These are phyloP conservation scores for Coniochaeta hoffmannii DNA, from an alignment of 2,329 filamentous ascomycete genomes.

Conservation along the genomic window DNA sequence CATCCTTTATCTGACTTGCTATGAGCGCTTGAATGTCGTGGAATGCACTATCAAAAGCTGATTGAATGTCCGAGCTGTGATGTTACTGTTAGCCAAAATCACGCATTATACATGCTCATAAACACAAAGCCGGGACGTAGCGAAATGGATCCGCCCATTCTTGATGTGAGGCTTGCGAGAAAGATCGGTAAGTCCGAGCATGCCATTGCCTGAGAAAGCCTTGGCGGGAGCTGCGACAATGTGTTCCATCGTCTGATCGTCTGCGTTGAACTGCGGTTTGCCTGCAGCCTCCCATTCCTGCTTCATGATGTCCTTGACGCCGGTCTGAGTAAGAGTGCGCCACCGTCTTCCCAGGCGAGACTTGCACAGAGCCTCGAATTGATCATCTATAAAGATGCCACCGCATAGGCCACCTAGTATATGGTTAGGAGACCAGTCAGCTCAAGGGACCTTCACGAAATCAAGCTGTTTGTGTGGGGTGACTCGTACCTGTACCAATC, in stretches of 20 bases:
- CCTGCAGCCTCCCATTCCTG: constrained; percentile 1
- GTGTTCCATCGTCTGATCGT: neutral
- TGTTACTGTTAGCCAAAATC: no score
- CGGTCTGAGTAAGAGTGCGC: neutral
- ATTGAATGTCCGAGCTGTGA: neutral
- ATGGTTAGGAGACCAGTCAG: no score
- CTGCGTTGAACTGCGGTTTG: neutral
- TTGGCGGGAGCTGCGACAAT: neutral
- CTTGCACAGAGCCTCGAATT: neutral
- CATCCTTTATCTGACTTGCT: neutral
- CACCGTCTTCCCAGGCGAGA: neutral
- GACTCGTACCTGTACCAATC: neutral
- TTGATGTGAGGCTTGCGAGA: constrained; percentile 1
- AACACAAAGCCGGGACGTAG: neutral
- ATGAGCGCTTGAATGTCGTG: neutral
- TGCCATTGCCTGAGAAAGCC: neutral
- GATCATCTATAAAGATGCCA: constrained; percentile 1
- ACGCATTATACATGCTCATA: neutral
- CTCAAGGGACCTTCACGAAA: no score
- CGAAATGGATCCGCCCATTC: constrained; percentile 3
- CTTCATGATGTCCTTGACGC: neutral
- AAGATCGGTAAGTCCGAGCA: neutral
- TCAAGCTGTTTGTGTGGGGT: neutral
- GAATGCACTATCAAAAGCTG: neutral
- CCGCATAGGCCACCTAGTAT: constrained; percentile 1